Evolutionary conservation across 371 early-diverging fungal genomes (phyloP).

Genomic region (Rhizoclosmatium hyalinum): DNA sequence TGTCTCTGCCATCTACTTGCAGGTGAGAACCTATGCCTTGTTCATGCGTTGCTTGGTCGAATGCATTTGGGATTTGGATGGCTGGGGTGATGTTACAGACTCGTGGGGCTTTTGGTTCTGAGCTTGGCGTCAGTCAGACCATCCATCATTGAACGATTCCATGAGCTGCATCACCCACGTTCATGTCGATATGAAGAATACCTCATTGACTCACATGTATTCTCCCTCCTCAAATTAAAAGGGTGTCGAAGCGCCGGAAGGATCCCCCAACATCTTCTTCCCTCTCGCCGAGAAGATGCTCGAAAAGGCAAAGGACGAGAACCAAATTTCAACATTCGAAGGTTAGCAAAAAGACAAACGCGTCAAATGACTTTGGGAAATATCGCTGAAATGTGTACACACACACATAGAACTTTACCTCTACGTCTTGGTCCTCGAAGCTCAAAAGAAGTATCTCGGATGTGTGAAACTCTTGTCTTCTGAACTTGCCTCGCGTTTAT

Average conservation of each 20-base stretch:
- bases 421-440: slow-evolving; percentile 70
- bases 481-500: slow-evolving; percentile 62
- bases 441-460: slow-evolving; percentile 66
- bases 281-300: slow-evolving; percentile 87
- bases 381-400: neutral
- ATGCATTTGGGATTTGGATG: too few relatives aligned
- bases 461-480: slow-evolving; percentile 70
- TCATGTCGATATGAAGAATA: too few relatives aligned
- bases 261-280: slow-evolving; percentile 46
- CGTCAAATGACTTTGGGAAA: neutral
- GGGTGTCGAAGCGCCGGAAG: slow-evolving; percentile 10
- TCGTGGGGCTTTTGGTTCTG: too few relatives aligned
- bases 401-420: slow-evolving; percentile 65
- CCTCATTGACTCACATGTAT: too few relatives aligned
- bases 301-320: slow-evolving; percentile 78
- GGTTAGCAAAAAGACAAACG: slow-evolving; percentile 43
- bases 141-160: too few relatives aligned
- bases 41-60: neutral
- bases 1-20: slow-evolving; percentile 70
- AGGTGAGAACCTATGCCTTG: slow-evolving; percentile 28
- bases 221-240: neutral
- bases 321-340: slow-evolving; percentile 62
- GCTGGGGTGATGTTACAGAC: too few relatives aligned
- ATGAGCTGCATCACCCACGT: too few relatives aligned
- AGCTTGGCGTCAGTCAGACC: too few relatives aligned